A percentile compares a stretch with the other conserved stretches of the same genome.
Conservation (phyloP, 2,329 filamentous ascomycete species). For the Ceratocystis alfenasii region DNA sequence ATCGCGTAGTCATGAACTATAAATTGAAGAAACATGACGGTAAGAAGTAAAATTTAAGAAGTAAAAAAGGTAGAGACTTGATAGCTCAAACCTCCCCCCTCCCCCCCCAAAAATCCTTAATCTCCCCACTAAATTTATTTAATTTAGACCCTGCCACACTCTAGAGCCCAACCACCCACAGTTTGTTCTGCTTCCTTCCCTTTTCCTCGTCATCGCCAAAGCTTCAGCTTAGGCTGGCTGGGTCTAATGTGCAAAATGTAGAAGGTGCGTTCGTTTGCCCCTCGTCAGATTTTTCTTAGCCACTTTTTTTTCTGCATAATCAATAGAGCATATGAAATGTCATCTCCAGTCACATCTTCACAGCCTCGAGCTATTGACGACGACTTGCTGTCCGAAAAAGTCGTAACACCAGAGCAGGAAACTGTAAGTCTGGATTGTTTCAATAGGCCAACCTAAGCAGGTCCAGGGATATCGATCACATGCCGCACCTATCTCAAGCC, state of each 20-base stretch:
- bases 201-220: not conserved
- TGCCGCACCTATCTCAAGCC: slow-evolving; percentile 2
- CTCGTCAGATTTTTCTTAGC: not conserved
- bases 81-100: not conserved
- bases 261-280: not conserved
- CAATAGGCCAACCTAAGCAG: not conserved
- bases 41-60: not conserved
- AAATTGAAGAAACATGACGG: not conserved
- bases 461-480: not conserved
- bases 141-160: slow-evolving; percentile 3
- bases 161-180: slow-evolving; percentile 4
- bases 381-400: slow-evolving; percentile 29
- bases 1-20: no score
- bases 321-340: not conserved
- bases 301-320: not conserved
- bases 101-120: not conserved
- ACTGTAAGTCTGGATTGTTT: slow-evolving; percentile 33
- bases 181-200: not conserved
- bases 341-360: not conserved
- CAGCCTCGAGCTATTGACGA: slow-evolving; percentile 19
- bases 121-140: not conserved
- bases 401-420: slow-evolving; percentile 46
- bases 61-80: not conserved
- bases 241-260: not conserved
- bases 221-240: not conserved